Evolutionary conservation across 2,329 filamentous ascomycete genomes (phyloP), one percentile per base, ranked within the genome.

Genomic region (Penicillium nordicum): DNA sequence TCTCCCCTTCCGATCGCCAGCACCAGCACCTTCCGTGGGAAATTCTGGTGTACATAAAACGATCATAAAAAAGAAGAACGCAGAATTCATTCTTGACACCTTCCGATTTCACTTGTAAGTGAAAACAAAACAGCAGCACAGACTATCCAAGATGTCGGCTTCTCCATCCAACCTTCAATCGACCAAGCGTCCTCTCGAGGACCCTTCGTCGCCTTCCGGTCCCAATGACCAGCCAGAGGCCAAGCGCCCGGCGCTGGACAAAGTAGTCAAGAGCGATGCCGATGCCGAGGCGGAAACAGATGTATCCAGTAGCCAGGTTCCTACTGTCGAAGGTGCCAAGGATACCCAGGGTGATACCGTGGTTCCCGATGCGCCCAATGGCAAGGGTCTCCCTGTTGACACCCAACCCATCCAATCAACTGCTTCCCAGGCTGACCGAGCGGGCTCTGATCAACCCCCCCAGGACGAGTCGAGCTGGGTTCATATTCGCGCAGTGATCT

Each of bases 381-480:
- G 78, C 55, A 85, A 85, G 72, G 74, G 73, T 51, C 67, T 70
- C 44, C 67, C 73, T 34, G 67, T 78, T 44, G 82, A 84, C 55
- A 81, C 82, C 18, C 84, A 86, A 65, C 82, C 82, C 27, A 83
- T 84, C 60, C 80, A 83, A 65, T 82, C 82, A 23, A 84, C 81
- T 44, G 77, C 81, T 57, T 79, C 80, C 37, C 77, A 81, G 58
- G 81, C 80, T 61, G 82, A 84, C 57, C 77, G 78, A 41, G 71
- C 77, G 48, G 72, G 72, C 29, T 72, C 71, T 36, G 71, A 76
- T 5, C 70, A 73, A 58, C 67, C 82, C 79, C 70, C 86, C 45
- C 88, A 94, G 67, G 94, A 99, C 71, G 94, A 99, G 80, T 92
- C 89, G 46, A 88, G 88, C 45, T 99, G 94, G 93, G 92, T 99